Evolutionary conservation across 208 protist species (phyloP).

Genomic region (Tetramitus jugosus): DNA sequence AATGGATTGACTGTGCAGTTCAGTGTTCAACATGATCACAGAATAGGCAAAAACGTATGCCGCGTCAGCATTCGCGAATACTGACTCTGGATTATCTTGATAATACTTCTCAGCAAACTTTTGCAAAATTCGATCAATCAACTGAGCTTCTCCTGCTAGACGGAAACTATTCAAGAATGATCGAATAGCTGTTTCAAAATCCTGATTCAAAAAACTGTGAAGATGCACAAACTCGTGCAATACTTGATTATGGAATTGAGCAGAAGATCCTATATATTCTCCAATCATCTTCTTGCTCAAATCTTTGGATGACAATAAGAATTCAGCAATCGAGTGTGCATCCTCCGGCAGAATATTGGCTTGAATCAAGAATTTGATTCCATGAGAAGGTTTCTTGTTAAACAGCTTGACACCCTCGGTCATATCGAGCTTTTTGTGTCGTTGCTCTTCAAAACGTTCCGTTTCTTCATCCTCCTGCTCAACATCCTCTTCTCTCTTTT

Average conservation of each 20-base stretch:
- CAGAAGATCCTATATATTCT: constrained; percentile 53
- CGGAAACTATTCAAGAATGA: constrained; percentile 63
- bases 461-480: not conserved
- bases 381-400: not conserved
- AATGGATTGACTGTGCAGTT: constrained; percentile 56
- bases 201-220: constrained; percentile 25
- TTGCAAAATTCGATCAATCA: constrained; percentile 81
- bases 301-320: constrained; percentile 20
- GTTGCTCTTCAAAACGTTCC: constrained; percentile 17
- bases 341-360: not conserved
- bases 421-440: not conserved
- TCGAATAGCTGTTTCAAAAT: constrained; percentile 42
- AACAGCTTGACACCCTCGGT: constrained; percentile 17
- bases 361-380: constrained; percentile 1
- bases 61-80: constrained; percentile 59
- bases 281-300: constrained; percentile 49
- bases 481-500: not conserved
- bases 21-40: constrained; percentile 82
- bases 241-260: constrained; percentile 48
- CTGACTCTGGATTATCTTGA: constrained; percentile 14
- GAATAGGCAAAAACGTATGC: constrained; percentile 74
- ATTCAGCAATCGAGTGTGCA: constrained; percentile 22
- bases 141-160: constrained; percentile 74
- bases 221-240: constrained; percentile 51
- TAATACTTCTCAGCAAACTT: constrained; percentile 71